These are phyloP conservation scores for Calvatia gigantea DNA, from an alignment of 768 basidiomycete species.

Conservation along the genomic window DNA sequence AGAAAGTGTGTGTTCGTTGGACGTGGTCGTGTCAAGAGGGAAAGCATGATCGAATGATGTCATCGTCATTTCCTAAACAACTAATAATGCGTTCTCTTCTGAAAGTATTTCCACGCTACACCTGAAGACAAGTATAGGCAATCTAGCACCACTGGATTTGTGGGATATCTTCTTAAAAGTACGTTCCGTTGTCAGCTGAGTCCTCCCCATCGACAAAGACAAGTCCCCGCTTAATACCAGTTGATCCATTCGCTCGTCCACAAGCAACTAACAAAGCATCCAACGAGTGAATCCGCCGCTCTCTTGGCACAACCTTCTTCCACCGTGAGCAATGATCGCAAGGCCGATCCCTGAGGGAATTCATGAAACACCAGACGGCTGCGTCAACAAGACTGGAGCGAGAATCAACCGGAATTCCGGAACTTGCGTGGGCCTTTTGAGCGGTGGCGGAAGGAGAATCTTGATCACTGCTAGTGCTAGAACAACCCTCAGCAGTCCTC, in stretches of 20 bases:
- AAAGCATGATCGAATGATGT: constrained; percentile 18
- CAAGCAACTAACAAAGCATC: constrained; percentile 46
- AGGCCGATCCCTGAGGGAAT: constrained; percentile 1
- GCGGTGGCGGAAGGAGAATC: neutral
- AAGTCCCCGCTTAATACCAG: constrained; percentile 27
- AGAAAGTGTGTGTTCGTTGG: neutral
- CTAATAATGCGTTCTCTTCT: constrained; percentile 3
- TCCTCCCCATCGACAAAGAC: constrained; percentile 33
- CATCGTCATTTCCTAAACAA: neutral
- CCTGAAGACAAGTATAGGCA: constrained; percentile 11
- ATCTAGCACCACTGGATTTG: constrained; percentile 11
- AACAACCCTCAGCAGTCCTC: neutral
- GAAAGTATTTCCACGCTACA: constrained; percentile 7
- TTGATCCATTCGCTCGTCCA: constrained; percentile 30
- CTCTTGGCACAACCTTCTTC: constrained; percentile 28
- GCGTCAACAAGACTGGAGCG: constrained; percentile 15
- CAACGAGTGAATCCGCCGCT: constrained; percentile 35
- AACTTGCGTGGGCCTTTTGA: neutral
- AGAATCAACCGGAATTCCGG: neutral
- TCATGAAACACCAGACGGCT: constrained; percentile 26
- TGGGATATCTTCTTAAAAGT: neutral
- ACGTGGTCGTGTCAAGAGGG: constrained; percentile 17
- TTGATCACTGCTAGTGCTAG: neutral
- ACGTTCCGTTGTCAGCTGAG: neutral
- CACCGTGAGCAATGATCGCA: constrained; percentile 25